Percentiles rank a stretch among this genome's conserved stretches.
These are phyloP conservation scores for Phytophthora fragariaefolia DNA, from an alignment of 352 stramenopile species.

Conservation along the genomic window DNA sequence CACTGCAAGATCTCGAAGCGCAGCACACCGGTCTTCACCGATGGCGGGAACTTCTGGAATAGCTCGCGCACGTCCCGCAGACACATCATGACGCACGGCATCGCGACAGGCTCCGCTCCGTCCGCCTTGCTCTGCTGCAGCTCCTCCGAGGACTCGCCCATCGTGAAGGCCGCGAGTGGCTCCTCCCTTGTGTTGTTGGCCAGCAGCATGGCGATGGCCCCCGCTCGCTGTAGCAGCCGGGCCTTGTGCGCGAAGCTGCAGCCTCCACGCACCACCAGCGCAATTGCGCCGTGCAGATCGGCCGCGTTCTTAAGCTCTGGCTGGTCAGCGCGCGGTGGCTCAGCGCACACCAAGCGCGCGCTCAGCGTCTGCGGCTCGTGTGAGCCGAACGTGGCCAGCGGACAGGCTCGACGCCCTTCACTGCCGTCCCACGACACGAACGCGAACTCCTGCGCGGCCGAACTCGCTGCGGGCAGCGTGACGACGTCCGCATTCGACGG, in stretches of 20 bases:
- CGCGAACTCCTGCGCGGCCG: constrained; percentile 40
- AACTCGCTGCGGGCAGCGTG: constrained; percentile 9
- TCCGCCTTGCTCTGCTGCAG: constrained; percentile 21
- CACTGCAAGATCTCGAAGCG: constrained; percentile 50
- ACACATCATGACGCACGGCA: constrained; percentile 79
- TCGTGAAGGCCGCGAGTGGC: constrained; percentile 65
- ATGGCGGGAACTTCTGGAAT: constrained; percentile 68
- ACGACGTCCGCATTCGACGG: background rate
- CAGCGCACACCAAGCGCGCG: constrained; percentile 55
- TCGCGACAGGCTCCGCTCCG: constrained; percentile 33
- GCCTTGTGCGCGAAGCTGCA: constrained; percentile 79
- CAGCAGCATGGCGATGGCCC: constrained; percentile 57
- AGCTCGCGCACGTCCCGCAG: constrained; percentile 61
- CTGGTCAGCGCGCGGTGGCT: constrained; percentile 67
- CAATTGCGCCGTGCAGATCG: constrained; percentile 57
- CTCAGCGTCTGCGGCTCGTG: constrained; percentile 35
- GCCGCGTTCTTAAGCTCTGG: constrained; percentile 51
- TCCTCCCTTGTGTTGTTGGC: constrained; percentile 67
- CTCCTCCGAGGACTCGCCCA: constrained; percentile 43
- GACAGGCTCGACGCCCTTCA: constrained; percentile 48
- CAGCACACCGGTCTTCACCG: constrained; percentile 49
- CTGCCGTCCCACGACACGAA: constrained; percentile 67
- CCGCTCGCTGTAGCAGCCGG: constrained; percentile 56
- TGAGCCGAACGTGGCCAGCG: constrained; percentile 68
- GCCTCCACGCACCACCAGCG: constrained; percentile 68